phyloP scores from a whole-genome alignment of 768 basidiomycete species.

The Coprinopsis strossmayeri region DNA sequence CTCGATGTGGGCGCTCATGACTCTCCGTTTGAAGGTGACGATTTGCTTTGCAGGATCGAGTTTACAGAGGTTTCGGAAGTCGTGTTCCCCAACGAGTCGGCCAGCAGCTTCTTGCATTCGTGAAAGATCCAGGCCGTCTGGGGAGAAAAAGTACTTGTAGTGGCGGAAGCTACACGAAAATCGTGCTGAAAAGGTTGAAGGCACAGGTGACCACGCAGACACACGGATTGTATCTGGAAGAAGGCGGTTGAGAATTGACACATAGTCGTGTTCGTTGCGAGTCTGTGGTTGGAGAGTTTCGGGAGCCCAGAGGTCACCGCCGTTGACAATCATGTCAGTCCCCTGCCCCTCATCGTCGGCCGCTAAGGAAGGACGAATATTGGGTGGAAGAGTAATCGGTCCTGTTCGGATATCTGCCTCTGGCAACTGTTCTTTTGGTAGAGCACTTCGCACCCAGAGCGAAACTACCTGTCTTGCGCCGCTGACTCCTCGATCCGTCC shows the following conservation, averaged over 20 bases:
- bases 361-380: not conserved
- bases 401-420: constrained; percentile 12
- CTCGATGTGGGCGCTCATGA: constrained; percentile 11
- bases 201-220: constrained; percentile 90
- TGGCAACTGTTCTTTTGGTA: constrained; percentile 23
- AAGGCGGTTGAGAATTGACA: constrained; percentile 75
- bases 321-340: not conserved
- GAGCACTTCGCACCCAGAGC: constrained; percentile 79
- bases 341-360: constrained; percentile 6
- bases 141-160: constrained; percentile 96
- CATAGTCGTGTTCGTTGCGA: constrained; percentile 62
- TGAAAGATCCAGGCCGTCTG: constrained; percentile 56
- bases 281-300: constrained; percentile 1
- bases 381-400: not conserved
- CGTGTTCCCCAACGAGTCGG: constrained; percentile 79
- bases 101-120: constrained; percentile 73
- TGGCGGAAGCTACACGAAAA: constrained; percentile 84
- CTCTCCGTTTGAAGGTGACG: constrained; percentile 60
- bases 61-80: constrained; percentile 95
- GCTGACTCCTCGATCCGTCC: constrained; percentile 94
- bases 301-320: not conserved
- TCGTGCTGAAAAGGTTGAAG: constrained; percentile 74
- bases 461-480: constrained; percentile 91
- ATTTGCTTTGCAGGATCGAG: constrained; percentile 90
- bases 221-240: constrained; percentile 88